These are phyloP conservation scores for Bipolaris zeicola DNA, from an alignment of 2,329 filamentous ascomycete species.

Conservation along the genomic window DNA sequence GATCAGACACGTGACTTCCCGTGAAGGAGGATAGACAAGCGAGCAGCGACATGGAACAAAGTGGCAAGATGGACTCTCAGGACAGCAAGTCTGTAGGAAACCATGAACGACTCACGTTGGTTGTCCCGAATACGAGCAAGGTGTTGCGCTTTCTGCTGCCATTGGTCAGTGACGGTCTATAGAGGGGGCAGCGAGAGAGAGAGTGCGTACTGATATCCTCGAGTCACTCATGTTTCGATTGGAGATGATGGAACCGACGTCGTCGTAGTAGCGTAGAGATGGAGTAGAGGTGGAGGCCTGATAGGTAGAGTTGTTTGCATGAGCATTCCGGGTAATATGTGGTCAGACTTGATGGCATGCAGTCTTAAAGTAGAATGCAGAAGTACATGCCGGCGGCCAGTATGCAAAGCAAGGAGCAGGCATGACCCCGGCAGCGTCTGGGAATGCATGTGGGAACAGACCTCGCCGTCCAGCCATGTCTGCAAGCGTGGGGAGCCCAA, in stretches of 20 bases:
- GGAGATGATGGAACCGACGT: conserved; percentile 13
- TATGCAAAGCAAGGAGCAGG: conserved; percentile 18
- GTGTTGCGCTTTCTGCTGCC: conserved; percentile 46
- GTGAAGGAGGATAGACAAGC: not conserved
- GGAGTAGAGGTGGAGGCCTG: conserved; percentile 15
- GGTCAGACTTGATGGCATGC: conserved; percentile 25
- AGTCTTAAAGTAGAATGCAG: conserved; percentile 32
- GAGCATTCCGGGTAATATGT: conserved; percentile 30
- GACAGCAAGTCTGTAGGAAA: not conserved
- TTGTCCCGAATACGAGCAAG: conserved; percentile 74
- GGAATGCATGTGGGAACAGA: conserved; percentile 22
- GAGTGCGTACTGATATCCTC: conserved; percentile 26
- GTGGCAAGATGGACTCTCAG: not conserved
- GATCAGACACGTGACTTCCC: not conserved
- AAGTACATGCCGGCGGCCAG: conserved; percentile 31
- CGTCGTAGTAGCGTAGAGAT: conserved; percentile 9
- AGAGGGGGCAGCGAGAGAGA: not conserved
- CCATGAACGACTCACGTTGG: conserved; percentile 54
- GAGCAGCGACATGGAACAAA: not conserved
- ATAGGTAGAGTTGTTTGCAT: conserved; percentile 22
- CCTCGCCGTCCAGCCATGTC: conserved; percentile 17
- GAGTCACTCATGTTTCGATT: conserved; percentile 35
- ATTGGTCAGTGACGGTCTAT: conserved; percentile 9
- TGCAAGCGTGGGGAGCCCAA: conserved; percentile 27
- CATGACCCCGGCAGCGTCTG: conserved; percentile 26